These are phyloP conservation scores for Sicyos edulis DNA, from an alignment of 306 rosid species.

Conservation along the genomic window DNA sequence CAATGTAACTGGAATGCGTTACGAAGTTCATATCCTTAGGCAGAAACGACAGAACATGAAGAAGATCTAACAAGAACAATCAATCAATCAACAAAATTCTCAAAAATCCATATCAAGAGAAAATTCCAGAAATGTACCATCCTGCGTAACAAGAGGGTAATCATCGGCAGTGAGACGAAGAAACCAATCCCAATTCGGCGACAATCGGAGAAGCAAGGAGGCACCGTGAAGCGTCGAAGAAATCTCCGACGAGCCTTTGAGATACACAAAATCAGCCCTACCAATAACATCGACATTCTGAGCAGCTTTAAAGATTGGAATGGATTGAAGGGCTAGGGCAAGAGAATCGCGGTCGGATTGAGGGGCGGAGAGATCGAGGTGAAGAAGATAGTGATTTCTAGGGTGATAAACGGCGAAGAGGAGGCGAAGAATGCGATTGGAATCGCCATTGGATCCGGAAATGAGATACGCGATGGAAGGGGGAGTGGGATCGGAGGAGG, in stretches of 20 bases:
- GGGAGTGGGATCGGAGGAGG: constrained; percentile 46
- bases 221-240: constrained; percentile 77
- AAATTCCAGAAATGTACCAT: constrained; percentile 44
- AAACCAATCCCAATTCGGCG: constrained; percentile 85
- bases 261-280: constrained; percentile 64
- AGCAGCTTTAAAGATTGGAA: constrained; percentile 71
- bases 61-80: constrained; percentile 58
- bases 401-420: constrained; percentile 63
- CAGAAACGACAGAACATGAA: constrained; percentile 81
- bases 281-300: constrained; percentile 76
- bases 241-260: constrained; percentile 58
- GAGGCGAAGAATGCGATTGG: constrained; percentile 49
- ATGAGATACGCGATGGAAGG: constrained; percentile 72
- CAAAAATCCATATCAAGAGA: neutral
- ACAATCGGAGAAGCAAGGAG: constrained; percentile 59
- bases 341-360: constrained; percentile 51
- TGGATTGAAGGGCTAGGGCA: constrained; percentile 50
- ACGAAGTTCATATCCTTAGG: constrained; percentile 85
- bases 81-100: constrained; percentile 27
- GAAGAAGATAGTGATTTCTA: constrained; percentile 72
- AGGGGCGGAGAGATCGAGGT: constrained; percentile 66
- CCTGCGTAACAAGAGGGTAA: constrained; percentile 85
- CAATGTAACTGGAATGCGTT: constrained; percentile 87
- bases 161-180: constrained; percentile 51
- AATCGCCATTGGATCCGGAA: constrained; percentile 57